A percentile compares a stretch with the other conserved stretches of the same genome.
Evolutionary conservation across 2,329 filamentous ascomycete genomes (phyloP).

Genomic region (Penicillium sp.): DNA sequence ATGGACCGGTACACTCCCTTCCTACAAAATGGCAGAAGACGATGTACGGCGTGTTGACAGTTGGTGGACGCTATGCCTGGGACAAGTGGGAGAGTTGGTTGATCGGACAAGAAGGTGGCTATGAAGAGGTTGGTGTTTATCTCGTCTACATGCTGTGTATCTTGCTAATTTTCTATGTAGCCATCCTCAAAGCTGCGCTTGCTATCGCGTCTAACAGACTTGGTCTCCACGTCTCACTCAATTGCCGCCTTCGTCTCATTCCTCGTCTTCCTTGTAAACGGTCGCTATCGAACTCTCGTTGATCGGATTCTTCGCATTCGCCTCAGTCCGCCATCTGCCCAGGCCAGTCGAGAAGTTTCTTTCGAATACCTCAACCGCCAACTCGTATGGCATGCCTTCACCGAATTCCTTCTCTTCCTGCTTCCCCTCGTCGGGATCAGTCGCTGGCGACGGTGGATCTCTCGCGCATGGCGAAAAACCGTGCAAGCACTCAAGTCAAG

Average conservation of each 20-base stretch:
- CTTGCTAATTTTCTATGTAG: conserved; percentile 24
- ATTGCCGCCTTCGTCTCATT: conserved; percentile 79
- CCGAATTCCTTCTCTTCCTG: conserved; percentile 94
- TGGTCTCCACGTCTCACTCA: conserved; percentile 68
- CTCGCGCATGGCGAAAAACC: conserved; percentile 75
- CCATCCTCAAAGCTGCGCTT: conserved; percentile 47
- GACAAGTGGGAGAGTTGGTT: conserved; percentile 86
- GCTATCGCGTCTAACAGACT: conserved; percentile 64
- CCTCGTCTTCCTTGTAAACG: conserved; percentile 82
- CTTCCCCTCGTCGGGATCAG: conserved; percentile 94
- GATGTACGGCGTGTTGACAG: conserved; percentile 75
- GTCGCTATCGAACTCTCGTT: conserved; percentile 81
- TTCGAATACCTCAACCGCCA: conserved; percentile 98
- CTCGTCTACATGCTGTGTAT: background rate
- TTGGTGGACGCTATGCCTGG: conserved; percentile 86
- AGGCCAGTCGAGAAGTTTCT: conserved; percentile 84
- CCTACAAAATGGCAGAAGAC: conserved; percentile 80
- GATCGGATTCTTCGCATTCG: conserved; percentile 80
- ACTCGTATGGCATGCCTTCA: conserved; percentile 99
- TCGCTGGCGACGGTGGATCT: conserved; percentile 86
- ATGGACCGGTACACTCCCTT: conserved; percentile 56
- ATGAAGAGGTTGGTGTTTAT: conserved; percentile 48
- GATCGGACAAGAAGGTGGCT: conserved; percentile 67
- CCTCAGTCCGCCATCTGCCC: conserved; percentile 74
- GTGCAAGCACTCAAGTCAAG: conserved; percentile 55